phyloP scores from a whole-genome alignment of 228 moss, liverwort and hornwort species.

The Sphagnum magellanicum region DNA sequence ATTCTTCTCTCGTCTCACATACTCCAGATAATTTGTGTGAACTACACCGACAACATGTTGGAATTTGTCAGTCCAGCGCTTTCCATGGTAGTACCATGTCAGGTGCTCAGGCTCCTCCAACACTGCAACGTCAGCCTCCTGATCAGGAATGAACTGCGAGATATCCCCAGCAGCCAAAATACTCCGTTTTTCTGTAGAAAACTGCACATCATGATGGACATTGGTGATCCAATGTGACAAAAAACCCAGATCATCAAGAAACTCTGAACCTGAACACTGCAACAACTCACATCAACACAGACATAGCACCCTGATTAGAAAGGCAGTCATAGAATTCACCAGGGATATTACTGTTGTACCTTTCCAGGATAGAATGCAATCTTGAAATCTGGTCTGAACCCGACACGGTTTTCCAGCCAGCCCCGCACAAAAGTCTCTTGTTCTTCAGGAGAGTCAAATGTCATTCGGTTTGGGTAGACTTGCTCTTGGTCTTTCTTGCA shows the following conservation, averaged over 20 bases:
- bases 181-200: conserved; percentile 79
- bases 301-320: too few relatives aligned
- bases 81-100: conserved; percentile 92
- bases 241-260: neutral
- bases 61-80: conserved; percentile 90
- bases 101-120: conserved; percentile 96
- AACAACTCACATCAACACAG: neutral
- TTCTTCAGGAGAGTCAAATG: conserved; percentile 70
- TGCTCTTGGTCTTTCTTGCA: conserved; percentile 83
- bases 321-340: too few relatives aligned
- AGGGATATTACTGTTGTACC: conserved; percentile 20
- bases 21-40: conserved; percentile 93
- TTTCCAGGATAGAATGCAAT: conserved; percentile 91
- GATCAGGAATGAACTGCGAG: conserved; percentile 78
- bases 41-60: conserved; percentile 90
- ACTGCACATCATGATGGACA: conserved; percentile 33
- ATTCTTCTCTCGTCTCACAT: conserved; percentile 84
- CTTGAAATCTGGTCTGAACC: conserved; percentile 85
- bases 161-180: conserved; percentile 89
- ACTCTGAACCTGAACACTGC: neutral
- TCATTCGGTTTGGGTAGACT: conserved; percentile 80
- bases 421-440: conserved; percentile 71
- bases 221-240: neutral
- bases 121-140: conserved; percentile 88
- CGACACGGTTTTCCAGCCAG: conserved; percentile 86